Evolutionary conservation across 73 alveolate genomes (phyloP).

Genomic region (Paraurostyla sp.): DNA sequence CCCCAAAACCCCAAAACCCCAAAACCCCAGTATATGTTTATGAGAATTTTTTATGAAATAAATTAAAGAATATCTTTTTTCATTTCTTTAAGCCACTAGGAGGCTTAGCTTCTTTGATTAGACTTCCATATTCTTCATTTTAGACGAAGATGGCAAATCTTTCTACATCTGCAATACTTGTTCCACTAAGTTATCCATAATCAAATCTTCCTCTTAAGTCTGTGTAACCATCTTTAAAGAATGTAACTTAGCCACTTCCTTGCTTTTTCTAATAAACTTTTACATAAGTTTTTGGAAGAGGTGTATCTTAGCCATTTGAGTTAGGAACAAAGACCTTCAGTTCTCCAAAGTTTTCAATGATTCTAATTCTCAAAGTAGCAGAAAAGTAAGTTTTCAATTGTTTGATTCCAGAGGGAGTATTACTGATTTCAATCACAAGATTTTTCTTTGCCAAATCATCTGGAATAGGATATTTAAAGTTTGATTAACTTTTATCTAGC

Average conservation of each 20-base stretch:
- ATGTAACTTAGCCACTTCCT: constrained; percentile 69
- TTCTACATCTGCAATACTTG: constrained; percentile 77
- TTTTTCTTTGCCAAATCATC: constrained; percentile 83
- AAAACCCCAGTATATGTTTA: no score
- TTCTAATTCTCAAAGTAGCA: constrained; percentile 72
- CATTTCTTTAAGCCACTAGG: constrained; percentile 65
- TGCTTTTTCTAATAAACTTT: constrained; percentile 87
- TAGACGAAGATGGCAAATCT: constrained; percentile 87
- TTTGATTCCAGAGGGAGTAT: constrained; percentile 59
- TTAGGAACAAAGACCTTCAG: constrained; percentile 83
- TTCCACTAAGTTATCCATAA: constrained; percentile 88
- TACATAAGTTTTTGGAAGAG: constrained; percentile 90
- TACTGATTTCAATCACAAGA: constrained; percentile 84
- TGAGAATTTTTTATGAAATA: no score
- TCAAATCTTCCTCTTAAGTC: constrained; percentile 97
- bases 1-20: no score
- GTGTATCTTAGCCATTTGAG: constrained; percentile 38
- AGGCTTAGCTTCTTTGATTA: constrained; percentile 82
- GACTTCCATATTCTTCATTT: constrained; percentile 89
- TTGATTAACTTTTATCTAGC: constrained; percentile 47
- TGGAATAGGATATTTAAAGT: constrained; percentile 70
- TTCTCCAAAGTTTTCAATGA: constrained; percentile 89
- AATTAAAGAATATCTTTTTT: no score
- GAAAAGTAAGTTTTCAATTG: constrained; percentile 86
- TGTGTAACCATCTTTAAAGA: constrained; percentile 97